A percentile compares a stretch with the other conserved stretches of the same genome.
Conservation (phyloP, 176 grass and related monocot genomes). For the Oryza coarctata region DNA sequence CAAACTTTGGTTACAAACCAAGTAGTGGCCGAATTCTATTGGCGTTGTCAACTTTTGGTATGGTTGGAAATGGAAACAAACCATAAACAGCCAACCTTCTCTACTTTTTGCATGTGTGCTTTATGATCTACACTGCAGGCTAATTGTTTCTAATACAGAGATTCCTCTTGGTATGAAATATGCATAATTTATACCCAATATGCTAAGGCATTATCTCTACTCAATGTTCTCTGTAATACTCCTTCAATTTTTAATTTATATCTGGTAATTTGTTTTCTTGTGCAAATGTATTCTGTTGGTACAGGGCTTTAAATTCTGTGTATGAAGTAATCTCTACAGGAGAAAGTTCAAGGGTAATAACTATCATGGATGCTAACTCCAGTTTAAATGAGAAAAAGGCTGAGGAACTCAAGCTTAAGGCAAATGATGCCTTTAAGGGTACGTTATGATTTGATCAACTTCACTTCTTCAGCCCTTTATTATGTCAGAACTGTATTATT, state of each 20-base stretch:
- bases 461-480: slow-evolving; percentile 1
- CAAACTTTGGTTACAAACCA: neutral
- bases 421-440: slow-evolving; percentile 95
- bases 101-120: neutral
- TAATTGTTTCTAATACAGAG: neutral
- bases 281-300: neutral
- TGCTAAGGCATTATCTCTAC: neutral
- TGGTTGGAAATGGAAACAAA: neutral
- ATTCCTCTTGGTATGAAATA: neutral
- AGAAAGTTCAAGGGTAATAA: slow-evolving; percentile 25
- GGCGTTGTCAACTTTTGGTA: neutral
- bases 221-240: neutral
- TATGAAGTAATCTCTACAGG: slow-evolving; percentile 7
- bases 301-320: neutral
- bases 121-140: neutral
- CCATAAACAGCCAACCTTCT: neutral
- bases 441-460: slow-evolving; percentile 1
- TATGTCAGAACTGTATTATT: slow-evolving; percentile 39
- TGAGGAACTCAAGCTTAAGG: slow-evolving; percentile 72
- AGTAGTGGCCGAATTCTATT: neutral
- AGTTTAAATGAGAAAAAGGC: slow-evolving; percentile 60
- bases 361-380: slow-evolving; percentile 43
- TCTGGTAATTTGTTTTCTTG: slow-evolving; percentile 23
- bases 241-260: neutral
- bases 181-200: neutral